Conservation (phyloP, 441 rosid species). For the Populus tomentosa region DNA sequence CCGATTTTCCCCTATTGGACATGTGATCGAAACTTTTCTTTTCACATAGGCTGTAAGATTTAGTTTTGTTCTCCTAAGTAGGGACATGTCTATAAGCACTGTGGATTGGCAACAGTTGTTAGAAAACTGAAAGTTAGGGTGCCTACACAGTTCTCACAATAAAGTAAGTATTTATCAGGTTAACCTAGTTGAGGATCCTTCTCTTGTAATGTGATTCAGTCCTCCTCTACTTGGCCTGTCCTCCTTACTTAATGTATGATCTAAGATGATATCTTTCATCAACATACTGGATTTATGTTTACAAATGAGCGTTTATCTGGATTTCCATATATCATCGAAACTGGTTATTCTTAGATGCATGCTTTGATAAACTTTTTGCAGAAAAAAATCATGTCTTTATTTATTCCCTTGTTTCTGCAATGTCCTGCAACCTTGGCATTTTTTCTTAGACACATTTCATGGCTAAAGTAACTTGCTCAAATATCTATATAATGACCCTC, state of each 20-base stretch:
- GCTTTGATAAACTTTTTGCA: neutral
- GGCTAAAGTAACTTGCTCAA: neutral
- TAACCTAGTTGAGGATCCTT: neutral
- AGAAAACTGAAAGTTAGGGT: neutral
- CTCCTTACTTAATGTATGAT: neutral
- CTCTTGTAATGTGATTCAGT: neutral
- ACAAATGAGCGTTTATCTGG: neutral
- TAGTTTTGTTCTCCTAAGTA: neutral
- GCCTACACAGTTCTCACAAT: neutral
- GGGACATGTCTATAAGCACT: neutral
- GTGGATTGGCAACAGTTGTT: neutral
- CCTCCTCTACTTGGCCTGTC: neutral
- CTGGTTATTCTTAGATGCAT: neutral
- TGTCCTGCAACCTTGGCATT: neutral
- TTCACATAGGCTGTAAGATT: neutral
- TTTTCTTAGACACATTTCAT: neutral
- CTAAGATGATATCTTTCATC: neutral
- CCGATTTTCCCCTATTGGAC: neutral
- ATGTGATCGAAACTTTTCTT: neutral
- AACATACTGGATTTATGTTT: neutral
- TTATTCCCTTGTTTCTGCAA: neutral
- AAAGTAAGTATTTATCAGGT: neutral
- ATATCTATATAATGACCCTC: neutral
- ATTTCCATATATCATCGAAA: neutral
- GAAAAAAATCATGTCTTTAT: neutral